phyloP scores from a whole-genome alignment of 2,329 filamentous ascomycete species.

The Exophiala lecanii-corni region DNA sequence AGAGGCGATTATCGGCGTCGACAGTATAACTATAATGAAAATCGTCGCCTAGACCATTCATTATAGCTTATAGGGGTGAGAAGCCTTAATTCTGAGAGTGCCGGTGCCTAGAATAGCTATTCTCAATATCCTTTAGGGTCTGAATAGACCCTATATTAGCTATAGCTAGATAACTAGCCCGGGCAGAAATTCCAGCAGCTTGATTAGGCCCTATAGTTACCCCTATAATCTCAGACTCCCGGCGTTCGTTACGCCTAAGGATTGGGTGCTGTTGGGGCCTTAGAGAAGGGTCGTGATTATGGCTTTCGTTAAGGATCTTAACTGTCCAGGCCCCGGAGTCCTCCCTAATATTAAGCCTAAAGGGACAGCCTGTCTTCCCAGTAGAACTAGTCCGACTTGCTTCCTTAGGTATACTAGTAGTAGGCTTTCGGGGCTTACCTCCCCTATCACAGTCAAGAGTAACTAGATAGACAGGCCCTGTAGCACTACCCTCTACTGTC shows the following conservation, averaged over 20 bases:
- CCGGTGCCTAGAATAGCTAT: no score
- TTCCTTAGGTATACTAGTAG: not conserved
- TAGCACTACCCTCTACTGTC: not conserved
- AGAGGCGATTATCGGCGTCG: no score
- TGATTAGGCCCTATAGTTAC: no score
- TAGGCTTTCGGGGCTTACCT: not conserved
- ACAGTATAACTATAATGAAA: no score
- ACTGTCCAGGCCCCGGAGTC: not conserved
- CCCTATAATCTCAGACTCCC: no score
- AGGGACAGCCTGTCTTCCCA: not conserved
- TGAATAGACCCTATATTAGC: no score
- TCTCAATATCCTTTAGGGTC: no score
- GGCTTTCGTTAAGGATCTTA: not conserved
- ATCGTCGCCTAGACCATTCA: no score
- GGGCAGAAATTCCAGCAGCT: no score
- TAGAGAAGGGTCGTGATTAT: not conserved
- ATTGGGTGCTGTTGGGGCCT: not conserved
- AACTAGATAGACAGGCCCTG: not conserved
- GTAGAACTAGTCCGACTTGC: not conserved
- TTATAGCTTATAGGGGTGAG: no score
- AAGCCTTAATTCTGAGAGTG: no score
- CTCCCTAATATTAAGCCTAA: not conserved
- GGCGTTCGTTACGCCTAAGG: not conserved
- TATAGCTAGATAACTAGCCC: no score
- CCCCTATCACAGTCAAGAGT: not conserved